Conservation (phyloP, 352 stramenopile genomes). For the Elongisporangium prolatum region DNA sequence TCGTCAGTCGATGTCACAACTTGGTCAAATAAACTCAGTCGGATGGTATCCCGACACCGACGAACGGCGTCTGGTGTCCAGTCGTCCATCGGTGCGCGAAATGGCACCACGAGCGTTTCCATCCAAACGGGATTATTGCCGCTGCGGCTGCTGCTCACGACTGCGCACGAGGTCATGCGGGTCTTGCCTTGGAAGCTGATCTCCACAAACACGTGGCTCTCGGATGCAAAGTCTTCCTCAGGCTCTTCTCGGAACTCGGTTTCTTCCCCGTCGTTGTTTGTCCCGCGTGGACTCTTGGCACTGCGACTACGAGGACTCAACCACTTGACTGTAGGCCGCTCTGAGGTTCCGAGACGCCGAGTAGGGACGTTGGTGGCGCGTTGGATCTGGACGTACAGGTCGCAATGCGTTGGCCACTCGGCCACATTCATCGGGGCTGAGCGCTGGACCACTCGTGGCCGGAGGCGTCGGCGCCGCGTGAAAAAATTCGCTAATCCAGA, state of each 20-base stretch:
- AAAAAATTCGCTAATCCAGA: constrained; percentile 53
- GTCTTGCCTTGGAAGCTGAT: constrained; percentile 78
- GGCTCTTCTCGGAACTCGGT: background rate
- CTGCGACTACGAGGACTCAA: background rate
- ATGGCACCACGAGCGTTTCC: constrained; percentile 87
- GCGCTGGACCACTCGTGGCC: constrained; percentile 31
- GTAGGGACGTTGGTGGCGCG: constrained; percentile 71
- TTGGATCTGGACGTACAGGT: constrained; percentile 83
- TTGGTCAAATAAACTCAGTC: constrained; percentile 88
- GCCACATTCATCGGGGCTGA: constrained; percentile 17
- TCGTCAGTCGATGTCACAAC: constrained; percentile 24
- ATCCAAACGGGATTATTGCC: constrained; percentile 84
- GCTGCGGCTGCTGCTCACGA: constrained; percentile 21
- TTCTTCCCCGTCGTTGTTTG: constrained; percentile 1
- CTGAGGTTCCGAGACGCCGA: constrained; percentile 8
- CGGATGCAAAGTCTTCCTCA: constrained; percentile 2
- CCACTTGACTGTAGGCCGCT: background rate
- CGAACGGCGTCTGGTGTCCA: constrained; percentile 72
- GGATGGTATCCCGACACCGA: constrained; percentile 70
- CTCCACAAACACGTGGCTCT: constrained; percentile 75
- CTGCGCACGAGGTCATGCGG: constrained; percentile 53
- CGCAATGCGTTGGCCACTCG: constrained; percentile 61
- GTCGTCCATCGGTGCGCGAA: constrained; percentile 77
- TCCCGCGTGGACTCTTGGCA: background rate
- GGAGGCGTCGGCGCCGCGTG: constrained; percentile 38